These are phyloP conservation scores for Pseudocercospora eumusae DNA, from an alignment of 2,329 filamentous ascomycete species.

Conservation along the genomic window DNA sequence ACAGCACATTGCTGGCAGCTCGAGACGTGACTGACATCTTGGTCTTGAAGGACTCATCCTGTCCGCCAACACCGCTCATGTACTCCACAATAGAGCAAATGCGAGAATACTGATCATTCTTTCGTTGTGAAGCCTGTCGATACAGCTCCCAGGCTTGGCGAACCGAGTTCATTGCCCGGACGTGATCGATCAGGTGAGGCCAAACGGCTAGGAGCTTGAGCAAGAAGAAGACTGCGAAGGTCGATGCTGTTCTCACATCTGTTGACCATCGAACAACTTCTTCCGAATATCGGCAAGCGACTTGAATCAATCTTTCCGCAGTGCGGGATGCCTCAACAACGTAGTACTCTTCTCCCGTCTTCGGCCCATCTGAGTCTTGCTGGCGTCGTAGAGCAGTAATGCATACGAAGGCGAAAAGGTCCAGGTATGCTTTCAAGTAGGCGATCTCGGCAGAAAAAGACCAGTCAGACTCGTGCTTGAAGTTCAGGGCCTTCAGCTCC, in stretches of 20 bases:
- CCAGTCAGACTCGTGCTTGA: conserved; percentile 11
- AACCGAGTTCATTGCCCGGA: conserved; percentile 9
- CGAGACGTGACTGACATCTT: conserved; percentile 11
- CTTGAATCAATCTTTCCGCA: conserved; percentile 8
- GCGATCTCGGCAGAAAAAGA: conserved; percentile 11
- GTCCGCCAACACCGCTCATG: conserved; percentile 13
- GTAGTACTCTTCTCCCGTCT: conserved; percentile 5
- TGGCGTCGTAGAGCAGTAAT: not conserved
- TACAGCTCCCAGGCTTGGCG: conserved; percentile 14
- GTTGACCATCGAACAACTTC: conserved; percentile 7
- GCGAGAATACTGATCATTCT: conserved; percentile 14
- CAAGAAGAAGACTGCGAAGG: conserved; percentile 14
- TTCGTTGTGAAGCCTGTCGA: conserved; percentile 4
- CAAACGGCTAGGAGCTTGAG: conserved; percentile 11
- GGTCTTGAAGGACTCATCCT: conserved; percentile 10
- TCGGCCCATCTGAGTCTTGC: conserved; percentile 1
- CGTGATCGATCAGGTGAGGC: conserved; percentile 7
- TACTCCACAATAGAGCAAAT: conserved; percentile 16
- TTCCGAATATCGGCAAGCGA: conserved; percentile 8
- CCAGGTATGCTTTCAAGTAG: conserved; percentile 8
- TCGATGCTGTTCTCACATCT: conserved; percentile 9
- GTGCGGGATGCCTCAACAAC: conserved; percentile 8
- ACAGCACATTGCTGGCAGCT: conserved; percentile 7
- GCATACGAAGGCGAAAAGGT: conserved; percentile 7
- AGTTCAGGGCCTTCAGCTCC: conserved; percentile 9